Percentiles rank a stretch among this genome's conserved stretches.
phyloP scores from a whole-genome alignment of 371 early-diverging fungal genomes.

The Batkoa obscura region DNA sequence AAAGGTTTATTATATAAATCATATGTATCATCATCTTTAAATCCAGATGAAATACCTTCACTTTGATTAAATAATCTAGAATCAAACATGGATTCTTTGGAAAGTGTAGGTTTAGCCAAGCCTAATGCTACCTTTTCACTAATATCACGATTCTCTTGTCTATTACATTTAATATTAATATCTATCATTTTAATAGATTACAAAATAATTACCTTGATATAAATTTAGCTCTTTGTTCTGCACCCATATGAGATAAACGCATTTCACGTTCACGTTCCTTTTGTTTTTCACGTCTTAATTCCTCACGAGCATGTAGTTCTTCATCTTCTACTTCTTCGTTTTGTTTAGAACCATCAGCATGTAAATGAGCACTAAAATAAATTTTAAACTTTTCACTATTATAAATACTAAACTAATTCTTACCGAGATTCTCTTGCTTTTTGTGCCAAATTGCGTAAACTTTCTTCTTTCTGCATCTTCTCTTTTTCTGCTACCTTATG shows the following conservation, averaged over 20 bases:
- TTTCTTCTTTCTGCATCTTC: constrained; percentile 83
- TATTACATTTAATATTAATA: constrained; percentile 8
- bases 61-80: constrained; percentile 82
- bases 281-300: constrained; percentile 63
- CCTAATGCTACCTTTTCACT: constrained; percentile 96
- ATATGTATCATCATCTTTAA: constrained; percentile 74
- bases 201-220: constrained; percentile 32
- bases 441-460: constrained; percentile 72
- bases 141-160: constrained; percentile 71
- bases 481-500: constrained; percentile 80
- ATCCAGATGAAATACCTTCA: constrained; percentile 66
- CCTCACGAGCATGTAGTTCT: constrained; percentile 61
- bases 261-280: constrained; percentile 71
- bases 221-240: constrained; percentile 65
- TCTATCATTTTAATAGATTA: background rate
- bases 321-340: constrained; percentile 20
- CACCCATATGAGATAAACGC: constrained; percentile 78
- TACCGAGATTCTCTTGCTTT: constrained; percentile 74
- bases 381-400: constrained; percentile 4
- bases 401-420: constrained; percentile 1
- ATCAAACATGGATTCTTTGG: constrained; percentile 84
- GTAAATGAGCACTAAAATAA: background rate
- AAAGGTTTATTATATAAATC: constrained; percentile 78
- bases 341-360: constrained; percentile 10
- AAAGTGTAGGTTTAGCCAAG: constrained; percentile 69